Evolutionary conservation across 371 early-diverging fungal species (phyloP), one percentile per base, ranked within the genome.

Genomic region (Apophysomyces variabilis): DNA sequence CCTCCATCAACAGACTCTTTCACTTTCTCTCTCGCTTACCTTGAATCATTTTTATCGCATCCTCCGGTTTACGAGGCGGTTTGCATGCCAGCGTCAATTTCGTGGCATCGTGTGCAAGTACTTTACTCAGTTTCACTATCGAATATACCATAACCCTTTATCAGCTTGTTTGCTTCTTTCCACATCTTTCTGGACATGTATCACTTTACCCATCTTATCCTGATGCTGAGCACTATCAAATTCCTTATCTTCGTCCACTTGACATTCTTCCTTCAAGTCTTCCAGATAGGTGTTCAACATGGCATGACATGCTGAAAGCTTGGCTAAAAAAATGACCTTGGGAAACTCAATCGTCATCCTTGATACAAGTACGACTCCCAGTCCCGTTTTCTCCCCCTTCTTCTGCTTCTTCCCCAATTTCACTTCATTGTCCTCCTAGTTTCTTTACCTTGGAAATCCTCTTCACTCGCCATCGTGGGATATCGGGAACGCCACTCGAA

Each of bases 31-130:
- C 38, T 57, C 21, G 7, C 18, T 56, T 54, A 66, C 66, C 66
- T 57, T 68, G 44, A 21, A 77, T 58, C 82, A 82, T 78, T 14
- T 67, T 69, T 13, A 72, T 65, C 26, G 71, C 71, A 44, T 82
- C 82, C 5, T 21, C 39, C 1, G 77, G 69, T 68, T 82, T 77
- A 21, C 79, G 74, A 44, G 82, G 82, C 58, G 82, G 79, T 66
- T 82, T 82, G 57, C 82, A 82, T n/a, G 82, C 79, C 44, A 82
- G 56, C 1, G 79, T 71, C 21, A 82, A 70, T 58, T 82, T 82
- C 21, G 82, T 82, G n/a, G 82, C 77, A 58, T 82, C 77, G 41
- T 77, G 75, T 21, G 79, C 71, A 13, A 82, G 68, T 6, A 82
- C 66, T 50, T 75, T 68, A 9, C 77, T 75, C 0, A 82, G 65